Evolutionary conservation across 176 grass and related monocot species (phyloP).

Genomic region (Cymbopogon citratus): DNA sequence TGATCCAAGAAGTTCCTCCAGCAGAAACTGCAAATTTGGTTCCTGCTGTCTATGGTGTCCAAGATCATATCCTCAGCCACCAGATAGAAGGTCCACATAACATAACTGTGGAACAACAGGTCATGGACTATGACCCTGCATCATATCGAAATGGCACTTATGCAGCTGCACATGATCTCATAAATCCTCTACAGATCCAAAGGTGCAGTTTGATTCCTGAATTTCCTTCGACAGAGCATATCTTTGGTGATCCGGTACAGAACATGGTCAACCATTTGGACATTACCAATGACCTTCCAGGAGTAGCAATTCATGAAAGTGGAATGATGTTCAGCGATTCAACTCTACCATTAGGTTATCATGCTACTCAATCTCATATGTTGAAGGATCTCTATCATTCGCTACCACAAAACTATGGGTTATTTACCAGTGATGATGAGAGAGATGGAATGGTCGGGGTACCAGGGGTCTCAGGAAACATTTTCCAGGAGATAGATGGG

Average conservation of each 20-base stretch:
- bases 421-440: conserved; percentile 67
- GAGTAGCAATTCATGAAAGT: conserved; percentile 34
- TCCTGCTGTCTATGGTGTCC: conserved; percentile 30
- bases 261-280: conserved; percentile 44
- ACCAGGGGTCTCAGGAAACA: conserved; percentile 38
- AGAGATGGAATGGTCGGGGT: conserved; percentile 51
- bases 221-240: conserved; percentile 21
- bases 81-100: conserved; percentile 31
- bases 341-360: conserved; percentile 35
- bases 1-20: conserved; percentile 30
- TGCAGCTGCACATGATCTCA: conserved; percentile 43
- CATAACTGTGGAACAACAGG: conserved; percentile 31
- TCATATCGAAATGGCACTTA: conserved; percentile 41
- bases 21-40: conserved; percentile 51
- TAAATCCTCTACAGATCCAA: conserved; percentile 58
- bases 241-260: conserved; percentile 35
- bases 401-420: conserved; percentile 54
- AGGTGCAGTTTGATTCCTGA: conserved; percentile 35
- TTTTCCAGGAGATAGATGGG: conserved; percentile 64
- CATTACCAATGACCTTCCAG: conserved; percentile 41
- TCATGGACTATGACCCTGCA: conserved; percentile 29
- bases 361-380: conserved; percentile 51
- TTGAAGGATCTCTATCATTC: conserved; percentile 71
- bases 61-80: conserved; percentile 34
- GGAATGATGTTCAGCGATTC: conserved; percentile 42